These are phyloP conservation scores for Odonthalia washingtoniensis DNA, from an alignment of 31 red algal species.

Conservation along the genomic window DNA sequence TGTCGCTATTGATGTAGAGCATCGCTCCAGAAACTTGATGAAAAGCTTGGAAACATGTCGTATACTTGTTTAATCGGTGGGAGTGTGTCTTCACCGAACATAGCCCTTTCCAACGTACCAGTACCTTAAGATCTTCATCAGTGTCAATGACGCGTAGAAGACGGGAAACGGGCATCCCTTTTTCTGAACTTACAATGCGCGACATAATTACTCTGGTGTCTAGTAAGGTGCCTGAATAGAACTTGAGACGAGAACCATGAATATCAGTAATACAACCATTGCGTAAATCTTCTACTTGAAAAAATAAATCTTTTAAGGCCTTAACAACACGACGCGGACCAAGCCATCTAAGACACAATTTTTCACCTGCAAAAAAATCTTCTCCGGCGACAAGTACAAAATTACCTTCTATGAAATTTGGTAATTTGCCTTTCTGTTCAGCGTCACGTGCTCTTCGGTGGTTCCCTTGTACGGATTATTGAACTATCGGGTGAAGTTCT, in stretches of 20 bases:
- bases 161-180: no score
- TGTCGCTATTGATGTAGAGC: not conserved
- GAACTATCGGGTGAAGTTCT: not conserved
- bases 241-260: no score
- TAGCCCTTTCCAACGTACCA: constrained; percentile 15
- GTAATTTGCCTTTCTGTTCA: not conserved
- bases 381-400: constrained; percentile 1
- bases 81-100: not conserved
- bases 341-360: not conserved
- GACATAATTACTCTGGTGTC: no score
- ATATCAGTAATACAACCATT: no score
- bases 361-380: not conserved
- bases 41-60: not conserved
- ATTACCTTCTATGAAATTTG: not conserved
- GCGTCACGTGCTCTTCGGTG: not conserved
- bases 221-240: no score
- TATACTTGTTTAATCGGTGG: not conserved
- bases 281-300: not conserved
- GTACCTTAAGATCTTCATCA: not conserved
- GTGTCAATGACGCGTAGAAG: not conserved
- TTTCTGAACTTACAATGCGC: no score
- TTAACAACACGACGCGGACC: constrained; percentile 13
- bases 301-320: constrained; percentile 1
- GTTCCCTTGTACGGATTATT: not conserved
- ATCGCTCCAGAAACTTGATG: not conserved